Percentiles rank a stretch among this genome's conserved stretches.
These are phyloP conservation scores for Solanum commersonii DNA, from an alignment of 257 asterid genomes.

Conservation along the genomic window DNA sequence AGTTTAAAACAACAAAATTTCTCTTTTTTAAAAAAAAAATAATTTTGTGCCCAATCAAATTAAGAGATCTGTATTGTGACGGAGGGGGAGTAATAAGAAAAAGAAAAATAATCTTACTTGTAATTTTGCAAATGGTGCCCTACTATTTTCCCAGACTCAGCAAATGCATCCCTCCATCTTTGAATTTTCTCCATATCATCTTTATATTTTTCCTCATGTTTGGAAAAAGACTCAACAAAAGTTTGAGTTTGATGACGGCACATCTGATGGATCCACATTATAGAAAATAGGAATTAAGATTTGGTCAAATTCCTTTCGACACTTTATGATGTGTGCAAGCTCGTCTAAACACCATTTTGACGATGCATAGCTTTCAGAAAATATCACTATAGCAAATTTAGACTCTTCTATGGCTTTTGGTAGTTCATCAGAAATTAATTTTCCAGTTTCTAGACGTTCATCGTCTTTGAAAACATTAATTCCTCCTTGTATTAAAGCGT, in stretches of 20 bases:
- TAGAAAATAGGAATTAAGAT: not conserved
- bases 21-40: not conserved
- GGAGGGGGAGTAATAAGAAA: not conserved
- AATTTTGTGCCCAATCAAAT: rapidly evolving
- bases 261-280: not conserved
- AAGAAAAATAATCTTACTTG: not conserved
- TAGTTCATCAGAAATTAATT: not conserved
- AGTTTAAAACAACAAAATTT: not conserved
- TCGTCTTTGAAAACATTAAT: not conserved
- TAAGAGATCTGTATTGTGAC: not conserved
- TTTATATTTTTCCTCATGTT: not conserved
- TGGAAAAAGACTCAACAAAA: not conserved
- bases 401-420: not conserved
- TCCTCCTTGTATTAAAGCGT: not conserved
- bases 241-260: not conserved
- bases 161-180: not conserved
- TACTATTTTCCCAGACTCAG: not conserved
- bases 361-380: not conserved
- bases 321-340: not conserved
- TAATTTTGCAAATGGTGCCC: not conserved
- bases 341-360: not conserved
- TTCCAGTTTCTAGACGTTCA: not conserved
- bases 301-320: not conserved
- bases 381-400: not conserved
- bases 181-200: not conserved